Evolutionary conservation across 345 rosid species (phyloP).

Genomic region (Syzygium grande): DNA sequence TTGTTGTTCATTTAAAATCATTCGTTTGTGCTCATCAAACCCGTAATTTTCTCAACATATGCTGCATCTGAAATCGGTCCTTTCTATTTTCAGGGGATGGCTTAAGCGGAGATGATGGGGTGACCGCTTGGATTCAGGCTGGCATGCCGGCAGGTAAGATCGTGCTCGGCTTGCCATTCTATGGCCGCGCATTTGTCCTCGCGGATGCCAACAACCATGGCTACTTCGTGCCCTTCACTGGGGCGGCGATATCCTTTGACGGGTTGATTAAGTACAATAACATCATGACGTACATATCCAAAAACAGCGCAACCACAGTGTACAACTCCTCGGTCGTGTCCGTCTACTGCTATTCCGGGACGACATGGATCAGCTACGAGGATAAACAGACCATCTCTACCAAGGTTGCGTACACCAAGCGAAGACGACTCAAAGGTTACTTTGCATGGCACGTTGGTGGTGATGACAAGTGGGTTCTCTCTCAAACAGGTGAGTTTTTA

Average conservation of each 20-base stretch:
- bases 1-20: too few species aligned
- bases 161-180: slow-evolving; percentile 59
- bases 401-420: slow-evolving; percentile 43
- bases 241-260: slow-evolving; percentile 15
- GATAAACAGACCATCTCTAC: slow-evolving; percentile 31
- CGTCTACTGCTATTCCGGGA: slow-evolving; percentile 37
- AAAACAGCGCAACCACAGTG: slow-evolving; percentile 29
- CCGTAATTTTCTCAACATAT: not conserved
- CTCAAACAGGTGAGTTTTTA: not conserved
- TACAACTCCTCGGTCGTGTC: slow-evolving; percentile 34
- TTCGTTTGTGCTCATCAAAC: too few species aligned
- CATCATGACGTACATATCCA: slow-evolving; percentile 20
- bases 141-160: slow-evolving; percentile 34
- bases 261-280: slow-evolving; percentile 23
- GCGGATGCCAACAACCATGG: slow-evolving; percentile 36
- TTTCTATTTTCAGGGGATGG: not conserved
- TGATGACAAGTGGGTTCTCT: slow-evolving; percentile 40
- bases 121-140: slow-evolving; percentile 37
- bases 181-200: slow-evolving; percentile 54
- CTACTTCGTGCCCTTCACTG: slow-evolving; percentile 38
- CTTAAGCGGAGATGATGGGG: slow-evolving; percentile 49
- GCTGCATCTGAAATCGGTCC: not conserved
- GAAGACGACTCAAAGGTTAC: slow-evolving; percentile 51
- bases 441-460: slow-evolving; percentile 61
- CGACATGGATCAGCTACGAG: slow-evolving; percentile 57